Base-by-base conservation (phyloP, 805 yeast genomes). In the Candida lessepsii region DNA sequence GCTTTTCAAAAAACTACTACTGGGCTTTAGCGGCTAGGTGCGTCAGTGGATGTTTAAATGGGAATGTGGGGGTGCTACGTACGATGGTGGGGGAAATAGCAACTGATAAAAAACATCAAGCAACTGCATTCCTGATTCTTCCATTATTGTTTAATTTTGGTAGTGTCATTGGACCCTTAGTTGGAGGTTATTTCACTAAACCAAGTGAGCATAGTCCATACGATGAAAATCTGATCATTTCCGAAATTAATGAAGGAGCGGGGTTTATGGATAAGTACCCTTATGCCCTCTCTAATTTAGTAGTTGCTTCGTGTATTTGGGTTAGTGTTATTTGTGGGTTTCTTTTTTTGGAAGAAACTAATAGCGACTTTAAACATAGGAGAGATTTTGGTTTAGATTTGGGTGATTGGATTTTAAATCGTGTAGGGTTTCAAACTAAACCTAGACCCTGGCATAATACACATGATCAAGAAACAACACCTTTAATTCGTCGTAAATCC, bases 101-200 rank as follows among this genome's bases (percentile, higher is more conserved):
- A 3, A 55, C 59, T 10, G 74, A 79, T 42, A 64, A 75, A 37
- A 63, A 67, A 29, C 84, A 80, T 51, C 84, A 80, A 53, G 81
- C 82, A 8, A 42, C 78, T 5, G 84, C 84, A 1, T 79, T 80
- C 49, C 70, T 80, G 31, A 71, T 77, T 3, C 63, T 80, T 57
- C 85, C 86, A 0, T 54, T 80, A 25, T 57, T 80, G 10, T 81
- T 76, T 70, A 80, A 80, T 52, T 49, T 78, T 19, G 86, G 86
- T 5, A 60, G 76, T 17, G 71, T 80, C 10, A 52, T 80, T 15
- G 86, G 86, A 1, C 84, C 85, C 2, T 58, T 76, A 54, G 63
- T 80, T 20, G 83, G 71, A 1, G 67, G 68, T 3, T 54, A 80
- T 38, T 59, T 79, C 30, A 77, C 81, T 9, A 62, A 66, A 30